These are phyloP conservation scores for Penicillium daleae DNA, from an alignment of 495 filamentous ascomycete genomes.

Conservation along the genomic window DNA sequence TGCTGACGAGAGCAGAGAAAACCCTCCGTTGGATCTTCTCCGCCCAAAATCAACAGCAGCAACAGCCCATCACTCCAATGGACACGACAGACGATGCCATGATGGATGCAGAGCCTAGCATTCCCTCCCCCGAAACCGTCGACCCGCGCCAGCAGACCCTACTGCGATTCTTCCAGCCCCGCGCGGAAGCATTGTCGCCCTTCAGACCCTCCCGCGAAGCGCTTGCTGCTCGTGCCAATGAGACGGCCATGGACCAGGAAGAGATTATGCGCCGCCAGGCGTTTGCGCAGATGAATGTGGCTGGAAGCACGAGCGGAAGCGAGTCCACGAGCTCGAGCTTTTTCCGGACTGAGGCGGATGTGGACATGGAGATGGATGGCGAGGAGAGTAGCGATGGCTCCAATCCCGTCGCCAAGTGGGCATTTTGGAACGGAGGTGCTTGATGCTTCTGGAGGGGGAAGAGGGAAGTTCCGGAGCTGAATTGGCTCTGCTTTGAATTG, in stretches of 20 bases:
- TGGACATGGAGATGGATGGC: conserved; percentile 53
- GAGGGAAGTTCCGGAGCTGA: neutral
- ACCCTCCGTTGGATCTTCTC: conserved; percentile 52
- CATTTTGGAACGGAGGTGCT: conserved; percentile 34
- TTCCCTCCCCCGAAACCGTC: conserved; percentile 32
- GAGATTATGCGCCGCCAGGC: conserved; percentile 25
- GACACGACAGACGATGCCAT: conserved; percentile 33
- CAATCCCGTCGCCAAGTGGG: conserved; percentile 20
- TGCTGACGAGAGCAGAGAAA: conserved; percentile 43
- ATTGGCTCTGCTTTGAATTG: neutral
- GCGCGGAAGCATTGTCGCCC: conserved; percentile 24
- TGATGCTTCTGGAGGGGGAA: neutral
- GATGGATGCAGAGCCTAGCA: conserved; percentile 33
- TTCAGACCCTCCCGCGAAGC: conserved; percentile 36
- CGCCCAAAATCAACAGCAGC: conserved; percentile 44
- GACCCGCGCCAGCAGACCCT: conserved; percentile 53
- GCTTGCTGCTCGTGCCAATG: conserved; percentile 33
- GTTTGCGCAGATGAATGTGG: conserved; percentile 24
- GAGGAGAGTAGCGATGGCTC: conserved; percentile 41
- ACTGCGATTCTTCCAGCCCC: conserved; percentile 48
- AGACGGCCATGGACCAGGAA: conserved; percentile 22
- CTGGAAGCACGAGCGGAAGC: conserved; percentile 23
- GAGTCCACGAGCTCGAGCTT: conserved; percentile 31
- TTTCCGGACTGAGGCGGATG: conserved; percentile 24
- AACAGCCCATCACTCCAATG: conserved; percentile 15